phyloP scores from a whole-genome alignment of 805 yeast species.

The Yarrowia keelungensis region DNA sequence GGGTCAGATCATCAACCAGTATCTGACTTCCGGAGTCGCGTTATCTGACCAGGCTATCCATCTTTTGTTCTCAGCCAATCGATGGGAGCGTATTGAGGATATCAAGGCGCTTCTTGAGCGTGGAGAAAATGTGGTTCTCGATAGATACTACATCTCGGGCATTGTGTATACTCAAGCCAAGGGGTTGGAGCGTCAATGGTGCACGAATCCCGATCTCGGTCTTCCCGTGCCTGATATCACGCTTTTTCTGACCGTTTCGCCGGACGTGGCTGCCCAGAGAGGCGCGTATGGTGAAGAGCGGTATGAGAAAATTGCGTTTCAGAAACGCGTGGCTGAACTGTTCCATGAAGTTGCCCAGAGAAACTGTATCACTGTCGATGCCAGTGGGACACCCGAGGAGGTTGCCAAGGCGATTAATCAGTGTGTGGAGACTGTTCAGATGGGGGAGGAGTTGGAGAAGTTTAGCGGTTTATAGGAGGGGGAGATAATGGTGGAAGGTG shows the following conservation, averaged over 20 bases:
- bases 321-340: conserved; percentile 66
- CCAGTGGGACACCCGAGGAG: conserved; percentile 65
- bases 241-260: conserved; percentile 70
- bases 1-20: conserved; percentile 78
- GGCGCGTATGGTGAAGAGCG: conserved; percentile 94
- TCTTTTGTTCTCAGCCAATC: conserved; percentile 84
- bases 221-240: conserved; percentile 87
- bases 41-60: conserved; percentile 84
- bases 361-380: conserved; percentile 60
- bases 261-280: conserved; percentile 57
- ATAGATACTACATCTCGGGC: conserved; percentile 91
- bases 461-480: conserved; percentile 11
- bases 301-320: conserved; percentile 80
- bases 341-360: conserved; percentile 54
- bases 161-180: conserved; percentile 92
- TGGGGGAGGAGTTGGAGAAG: neutral
- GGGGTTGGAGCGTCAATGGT: conserved; percentile 68
- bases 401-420: conserved; percentile 55
- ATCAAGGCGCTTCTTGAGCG: conserved; percentile 56
- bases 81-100: conserved; percentile 79
- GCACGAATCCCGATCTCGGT: conserved; percentile 80
- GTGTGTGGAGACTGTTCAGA: conserved; percentile 4
- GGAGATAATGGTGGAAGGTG: neutral
- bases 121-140: conserved; percentile 73
- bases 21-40: conserved; percentile 59